Conservation (phyloP, 192 early-diverging fungal genomes). For the Coemansia sp. region DNA sequence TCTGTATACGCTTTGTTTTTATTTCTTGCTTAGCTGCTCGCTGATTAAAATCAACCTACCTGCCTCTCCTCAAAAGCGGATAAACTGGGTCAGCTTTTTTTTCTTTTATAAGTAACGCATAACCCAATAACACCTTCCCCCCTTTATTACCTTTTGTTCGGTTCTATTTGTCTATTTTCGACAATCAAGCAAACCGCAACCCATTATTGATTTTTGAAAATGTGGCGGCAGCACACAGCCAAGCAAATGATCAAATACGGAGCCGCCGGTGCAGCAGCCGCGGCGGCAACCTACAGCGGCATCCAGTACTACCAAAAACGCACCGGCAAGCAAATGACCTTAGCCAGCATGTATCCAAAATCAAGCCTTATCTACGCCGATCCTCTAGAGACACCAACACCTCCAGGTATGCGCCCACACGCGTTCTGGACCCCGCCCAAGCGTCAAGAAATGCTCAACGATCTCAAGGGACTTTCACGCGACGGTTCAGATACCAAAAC, state of each 20-base stretch:
- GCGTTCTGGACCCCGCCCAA: conserved; percentile 76
- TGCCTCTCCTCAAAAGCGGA: not conserved
- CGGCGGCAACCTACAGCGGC: conserved; percentile 20
- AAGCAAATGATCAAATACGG: conserved; percentile 24
- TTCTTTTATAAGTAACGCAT: not conserved
- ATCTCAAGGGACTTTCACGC: conserved; percentile 56
- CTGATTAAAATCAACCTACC: not conserved
- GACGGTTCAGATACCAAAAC: conserved; percentile 50
- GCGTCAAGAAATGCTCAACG: conserved; percentile 68
- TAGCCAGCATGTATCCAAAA: conserved; percentile 9
- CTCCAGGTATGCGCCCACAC: conserved; percentile 54
- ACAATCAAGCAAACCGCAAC: conserved; percentile 4
- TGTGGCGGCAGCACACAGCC: conserved; percentile 51
- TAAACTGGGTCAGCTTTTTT: not conserved
- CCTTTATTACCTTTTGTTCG: too few species aligned
- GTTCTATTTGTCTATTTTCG: not conserved
- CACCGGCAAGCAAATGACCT: conserved; percentile 3
- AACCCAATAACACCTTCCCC: too few species aligned
- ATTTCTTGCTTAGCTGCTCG: not conserved
- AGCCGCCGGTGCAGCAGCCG: conserved; percentile 26
- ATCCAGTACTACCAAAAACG: conserved; percentile 25
- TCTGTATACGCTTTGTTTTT: not conserved
- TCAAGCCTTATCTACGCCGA: conserved; percentile 32
- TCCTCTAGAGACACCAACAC: conserved; percentile 34
- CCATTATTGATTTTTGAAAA: too few species aligned